Evolutionary conservation across 305 asterid genomes (phyloP).

Genomic region (Petunia hybrid): DNA sequence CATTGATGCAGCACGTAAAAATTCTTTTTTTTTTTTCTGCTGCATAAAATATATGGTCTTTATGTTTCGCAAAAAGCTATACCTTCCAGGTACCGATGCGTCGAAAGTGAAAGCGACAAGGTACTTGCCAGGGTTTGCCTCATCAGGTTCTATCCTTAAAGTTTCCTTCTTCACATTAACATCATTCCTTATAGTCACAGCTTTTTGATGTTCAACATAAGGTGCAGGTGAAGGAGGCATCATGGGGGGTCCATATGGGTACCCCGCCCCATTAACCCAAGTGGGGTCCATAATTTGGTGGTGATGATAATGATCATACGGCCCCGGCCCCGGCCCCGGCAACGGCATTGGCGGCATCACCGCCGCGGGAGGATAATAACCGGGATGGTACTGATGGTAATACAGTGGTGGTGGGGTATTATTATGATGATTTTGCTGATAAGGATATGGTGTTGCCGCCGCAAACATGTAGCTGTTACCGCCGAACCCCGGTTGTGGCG

Average conservation of each 20-base stretch:
- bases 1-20: no score
- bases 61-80: no score
- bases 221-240: conserved; percentile 22
- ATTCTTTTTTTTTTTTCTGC: no score
- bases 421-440: conserved; percentile 7
- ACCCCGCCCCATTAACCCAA: conserved; percentile 2
- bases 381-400: conserved; percentile 39
- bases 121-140: conserved; percentile 33
- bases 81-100: conserved; percentile 43
- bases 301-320: conserved; percentile 19
- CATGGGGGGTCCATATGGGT: conserved; percentile 27
- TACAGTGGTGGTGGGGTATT: conserved; percentile 25
- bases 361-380: conserved; percentile 33
- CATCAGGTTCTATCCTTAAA: conserved; percentile 33
- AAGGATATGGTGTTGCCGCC: conserved; percentile 30
- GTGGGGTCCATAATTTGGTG: conserved; percentile 31
- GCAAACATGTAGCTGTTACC: conserved; percentile 29
- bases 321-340: no score
- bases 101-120: conserved; percentile 42
- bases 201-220: conserved; percentile 44
- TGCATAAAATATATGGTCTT: no score
- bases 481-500: conserved; percentile 26
- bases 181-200: conserved; percentile 38
- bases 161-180: conserved; percentile 40
- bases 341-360: background rate